Conservation (phyloP, 2,329 filamentous ascomycete species). For the Orbilia oligospora region DNA sequence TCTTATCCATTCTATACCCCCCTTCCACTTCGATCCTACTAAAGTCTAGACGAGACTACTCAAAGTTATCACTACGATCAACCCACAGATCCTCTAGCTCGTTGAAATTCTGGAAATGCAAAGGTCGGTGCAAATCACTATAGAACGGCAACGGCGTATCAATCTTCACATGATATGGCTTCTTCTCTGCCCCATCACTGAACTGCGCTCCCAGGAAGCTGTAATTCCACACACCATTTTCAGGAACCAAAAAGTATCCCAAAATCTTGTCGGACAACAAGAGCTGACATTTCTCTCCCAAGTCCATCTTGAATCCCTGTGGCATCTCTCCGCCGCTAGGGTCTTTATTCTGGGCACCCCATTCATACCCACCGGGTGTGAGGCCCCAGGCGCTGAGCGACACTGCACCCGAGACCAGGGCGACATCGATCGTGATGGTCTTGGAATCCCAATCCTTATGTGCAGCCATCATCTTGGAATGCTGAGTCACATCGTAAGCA, state of each 20-base stretch:
- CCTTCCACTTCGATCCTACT: neutral
- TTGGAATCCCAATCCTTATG: constrained; percentile 88
- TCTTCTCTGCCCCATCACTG: constrained; percentile 84
- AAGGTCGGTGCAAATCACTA: constrained; percentile 87
- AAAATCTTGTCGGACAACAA: constrained; percentile 92
- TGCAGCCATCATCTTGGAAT: constrained; percentile 87
- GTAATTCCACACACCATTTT: constrained; percentile 94
- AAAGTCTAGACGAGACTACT: constrained; percentile 70
- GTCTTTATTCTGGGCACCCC: constrained; percentile 97
- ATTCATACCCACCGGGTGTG: constrained; percentile 92
- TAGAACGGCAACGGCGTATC: constrained; percentile 87
- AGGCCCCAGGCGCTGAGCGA: constrained; percentile 94
- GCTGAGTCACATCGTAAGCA: constrained; percentile 92
- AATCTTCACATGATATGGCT: constrained; percentile 89
- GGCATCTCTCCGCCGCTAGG: constrained; percentile 86
- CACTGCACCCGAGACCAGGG: constrained; percentile 96
- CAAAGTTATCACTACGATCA: constrained; percentile 92
- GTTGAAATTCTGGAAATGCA: constrained; percentile 98
- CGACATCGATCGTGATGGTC: constrained; percentile 93
- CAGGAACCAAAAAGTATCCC: constrained; percentile 95
- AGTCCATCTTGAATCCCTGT: constrained; percentile 88
- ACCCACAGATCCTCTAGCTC: constrained; percentile 98
- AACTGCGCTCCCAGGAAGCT: constrained; percentile 96
- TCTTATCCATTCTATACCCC: constrained; percentile 3
- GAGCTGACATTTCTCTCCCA: constrained; percentile 96